Evolutionary conservation across 345 rosid species (phyloP).

Genomic region (Rubroshorea leprosula): DNA sequence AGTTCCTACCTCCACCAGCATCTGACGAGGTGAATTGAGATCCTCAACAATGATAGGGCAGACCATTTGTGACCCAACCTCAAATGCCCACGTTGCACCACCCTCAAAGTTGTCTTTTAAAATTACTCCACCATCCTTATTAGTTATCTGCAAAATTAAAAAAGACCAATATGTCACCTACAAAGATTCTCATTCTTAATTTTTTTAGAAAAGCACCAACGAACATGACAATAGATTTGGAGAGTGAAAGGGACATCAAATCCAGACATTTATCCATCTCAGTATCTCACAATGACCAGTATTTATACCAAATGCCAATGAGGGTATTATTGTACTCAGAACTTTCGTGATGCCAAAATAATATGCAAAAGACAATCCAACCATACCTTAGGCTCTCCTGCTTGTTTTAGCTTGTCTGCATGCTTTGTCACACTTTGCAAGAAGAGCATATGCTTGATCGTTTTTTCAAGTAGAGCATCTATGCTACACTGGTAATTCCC

Average conservation of each 20-base stretch:
- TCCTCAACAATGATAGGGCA: constrained; percentile 97
- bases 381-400: constrained; percentile 77
- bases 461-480: constrained; percentile 87
- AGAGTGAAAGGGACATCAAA: no score
- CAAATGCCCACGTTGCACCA: constrained; percentile 97
- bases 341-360: no score
- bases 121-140: constrained; percentile 46
- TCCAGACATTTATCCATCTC: no score
- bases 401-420: constrained; percentile 80
- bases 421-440: constrained; percentile 92
- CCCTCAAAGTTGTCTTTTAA: constrained; percentile 65
- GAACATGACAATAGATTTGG: no score
- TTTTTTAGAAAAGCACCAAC: no score
- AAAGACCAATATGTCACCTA: neutral
- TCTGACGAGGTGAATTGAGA: constrained; percentile 77
- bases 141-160: constrained; percentile 41
- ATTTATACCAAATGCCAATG: no score
- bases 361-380: neutral
- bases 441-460: constrained; percentile 98
- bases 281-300: no score
- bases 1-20: constrained; percentile 77
- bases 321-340: neutral
- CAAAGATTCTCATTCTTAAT: no score
- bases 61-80: constrained; percentile 82
- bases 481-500: constrained; percentile 82